Evolutionary conservation across 2,329 filamentous ascomycete species (phyloP).

Genomic region (Calycina herbarum): DNA sequence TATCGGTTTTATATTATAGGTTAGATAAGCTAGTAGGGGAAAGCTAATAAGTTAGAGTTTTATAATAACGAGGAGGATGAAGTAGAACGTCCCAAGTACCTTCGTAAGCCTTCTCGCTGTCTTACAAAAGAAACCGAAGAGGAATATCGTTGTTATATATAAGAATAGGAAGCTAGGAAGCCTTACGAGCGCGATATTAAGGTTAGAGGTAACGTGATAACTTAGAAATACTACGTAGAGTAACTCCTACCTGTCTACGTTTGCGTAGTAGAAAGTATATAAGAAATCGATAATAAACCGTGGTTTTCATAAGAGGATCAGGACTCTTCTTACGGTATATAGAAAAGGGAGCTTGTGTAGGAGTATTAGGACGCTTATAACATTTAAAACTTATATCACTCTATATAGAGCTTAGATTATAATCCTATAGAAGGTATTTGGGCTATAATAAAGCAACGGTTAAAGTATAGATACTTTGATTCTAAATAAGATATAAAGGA

Average conservation of each 20-base stretch:
- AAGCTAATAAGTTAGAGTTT: background rate
- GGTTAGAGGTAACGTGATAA: background rate
- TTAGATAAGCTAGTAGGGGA: background rate
- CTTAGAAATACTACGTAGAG: background rate
- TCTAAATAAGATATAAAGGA: background rate
- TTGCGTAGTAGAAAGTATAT: background rate
- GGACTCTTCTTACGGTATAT: background rate
- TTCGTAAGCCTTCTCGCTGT: background rate
- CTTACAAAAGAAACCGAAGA: background rate
- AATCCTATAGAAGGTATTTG: conserved; percentile 1
- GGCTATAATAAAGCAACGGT: background rate
- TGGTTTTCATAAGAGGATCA: background rate
- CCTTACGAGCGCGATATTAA: background rate
- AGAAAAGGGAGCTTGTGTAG: background rate
- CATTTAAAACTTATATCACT: background rate
- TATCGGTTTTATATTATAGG: background rate
- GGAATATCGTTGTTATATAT: background rate
- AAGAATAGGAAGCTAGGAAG: background rate
- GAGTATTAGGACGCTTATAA: background rate
- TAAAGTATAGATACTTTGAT: background rate
- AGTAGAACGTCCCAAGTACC: background rate
- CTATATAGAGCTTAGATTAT: background rate
- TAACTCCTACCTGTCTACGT: background rate
- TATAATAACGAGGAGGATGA: background rate
- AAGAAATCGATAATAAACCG: background rate